Base-by-base conservation (phyloP, 768 basidiomycete species). In the Pisolithus microcarpus region DNA sequence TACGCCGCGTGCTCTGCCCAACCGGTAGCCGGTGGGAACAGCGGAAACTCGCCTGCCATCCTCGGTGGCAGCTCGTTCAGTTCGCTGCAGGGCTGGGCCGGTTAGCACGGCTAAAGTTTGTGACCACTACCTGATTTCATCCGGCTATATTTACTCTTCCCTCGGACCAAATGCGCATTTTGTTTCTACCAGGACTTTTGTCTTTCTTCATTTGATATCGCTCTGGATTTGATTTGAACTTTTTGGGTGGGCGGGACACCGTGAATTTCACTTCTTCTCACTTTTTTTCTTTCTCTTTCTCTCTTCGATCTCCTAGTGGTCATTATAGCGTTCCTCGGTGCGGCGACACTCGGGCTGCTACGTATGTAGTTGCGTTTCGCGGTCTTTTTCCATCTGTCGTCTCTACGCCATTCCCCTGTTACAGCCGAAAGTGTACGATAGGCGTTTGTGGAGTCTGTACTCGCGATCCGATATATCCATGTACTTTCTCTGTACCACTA, bases 1-100 rank as follows among this genome's bases (percentile, higher is more conserved):
- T 58, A 52, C 30, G 56, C 50, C 26, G 21, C 31, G 8, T 46
- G 43, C 49, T 43, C 53, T 31, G 48, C 46, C 48, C 50, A 39
- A 39, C 30, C 54, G 10, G 42, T 38, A 40, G 15, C 43, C 7
- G 46, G 49, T 11, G 47, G 49, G 21, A 43, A 49, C 38, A 49
- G 57, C 46, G 52, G 52, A 10, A 31, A 43, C 21, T 31, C 43
- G 6, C 44, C 37, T 42, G 52, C 45, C 49, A 60, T 65, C 38
- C 43, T 57, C 11, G 55, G 55, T 50, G 58, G 54, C 42, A 53
- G 44, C 10, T 58, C 61, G 13, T 63, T 62, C 43, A 64, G 62
- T 48, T 64, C 63, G 48, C 28, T 64, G 53, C 63, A 61, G 50
- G 63, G 63, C 4, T 64, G 63, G 63, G 63, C 63, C 48, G 63